Base-by-base conservation (phyloP, 2,329 filamentous ascomycete genomes). In the Diaporthe sp. region DNA sequence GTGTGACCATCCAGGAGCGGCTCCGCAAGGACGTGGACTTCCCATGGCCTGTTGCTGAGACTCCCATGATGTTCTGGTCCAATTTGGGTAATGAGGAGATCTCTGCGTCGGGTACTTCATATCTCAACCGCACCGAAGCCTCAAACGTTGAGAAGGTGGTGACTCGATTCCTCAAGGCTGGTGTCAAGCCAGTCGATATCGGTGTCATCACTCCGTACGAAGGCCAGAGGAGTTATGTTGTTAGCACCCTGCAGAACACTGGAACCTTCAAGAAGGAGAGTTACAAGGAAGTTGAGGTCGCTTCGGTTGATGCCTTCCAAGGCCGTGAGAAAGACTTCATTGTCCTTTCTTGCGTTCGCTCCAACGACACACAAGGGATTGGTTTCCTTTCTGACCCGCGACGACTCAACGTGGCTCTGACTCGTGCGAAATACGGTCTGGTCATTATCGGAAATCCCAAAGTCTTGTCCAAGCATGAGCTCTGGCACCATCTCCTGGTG, bases 21-120 rank as follows among this genome's bases (percentile, higher is more conserved):
- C 89, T 98, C 77, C 93, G 96, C 77, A 93, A 93, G 78, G 96
- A 99, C 80, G 95, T 99, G 38, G 97, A 99, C 83, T 99, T 99
- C 83, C 97, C 97, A 17, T 99, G 97, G 97, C 97, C 97, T 3
- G 95, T 98, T 40, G 91, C 89, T 28, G 96, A 98, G 82, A 95
- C 92, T 79, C 97, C 97, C 4, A 99, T 99, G 97, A 98, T 98
- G 97, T 99, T 99, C 86, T 99, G 97, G 97, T 97, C 95, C 35
- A 99, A 99, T 82, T 87, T 98, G 72, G 97, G 97, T 75, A 97
- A 97, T 75, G 97, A 99, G 84, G 97, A 99, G 84, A 99, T 99
- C 68, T 98, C 96, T 9, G 97, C 97, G 1, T 98, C 96, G 35
- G 97, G 97, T 81, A 99, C 97, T 3, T 98, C 96, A 3, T 99